phyloP scores from a whole-genome alignment of 495 filamentous ascomycete genomes.

The Pyrenula massariospora region DNA sequence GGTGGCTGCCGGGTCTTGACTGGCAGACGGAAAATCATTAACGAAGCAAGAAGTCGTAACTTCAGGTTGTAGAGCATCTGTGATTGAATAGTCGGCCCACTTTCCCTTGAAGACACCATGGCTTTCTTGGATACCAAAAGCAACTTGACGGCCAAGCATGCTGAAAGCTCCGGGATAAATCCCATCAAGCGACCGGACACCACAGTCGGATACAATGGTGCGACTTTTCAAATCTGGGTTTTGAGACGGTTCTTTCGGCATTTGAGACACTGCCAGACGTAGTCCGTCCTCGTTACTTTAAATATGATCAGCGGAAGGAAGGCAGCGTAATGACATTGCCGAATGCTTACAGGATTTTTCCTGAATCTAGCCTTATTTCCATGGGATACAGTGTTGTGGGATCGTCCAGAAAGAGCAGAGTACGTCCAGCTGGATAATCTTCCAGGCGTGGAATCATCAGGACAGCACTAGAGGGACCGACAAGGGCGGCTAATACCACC shows the following conservation, averaged over 20 bases:
- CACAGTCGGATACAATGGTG: not conserved
- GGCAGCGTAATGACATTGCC: not conserved
- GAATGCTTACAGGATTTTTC: not conserved
- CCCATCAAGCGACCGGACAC: not conserved
- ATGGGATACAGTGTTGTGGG: not conserved
- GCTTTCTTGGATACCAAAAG: not conserved
- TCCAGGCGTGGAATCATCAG: conserved; percentile 7
- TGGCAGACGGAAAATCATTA: not conserved
- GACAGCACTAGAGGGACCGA: conserved; percentile 13
- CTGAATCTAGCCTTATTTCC: not conserved
- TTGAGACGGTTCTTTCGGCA: too few relatives aligned
- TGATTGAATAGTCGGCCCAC: not conserved
- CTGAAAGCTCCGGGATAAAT: not conserved
- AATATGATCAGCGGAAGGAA: not conserved
- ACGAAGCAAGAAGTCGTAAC: not conserved
- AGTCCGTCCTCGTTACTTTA: not conserved
- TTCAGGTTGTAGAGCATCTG: too few relatives aligned
- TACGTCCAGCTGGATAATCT: not conserved
- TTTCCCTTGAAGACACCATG: not conserved
- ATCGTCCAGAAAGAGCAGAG: not conserved
- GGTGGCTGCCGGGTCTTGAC: not conserved
- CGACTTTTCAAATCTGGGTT: too few relatives aligned
- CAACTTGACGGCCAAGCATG: not conserved
- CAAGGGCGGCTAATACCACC: conserved; percentile 7
- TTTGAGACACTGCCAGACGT: not conserved